Percentiles rank a stretch among this genome's conserved stretches.
phyloP scores from a whole-genome alignment of 2,329 filamentous ascomycete genomes.

The Arthrobotrys megalospora region DNA sequence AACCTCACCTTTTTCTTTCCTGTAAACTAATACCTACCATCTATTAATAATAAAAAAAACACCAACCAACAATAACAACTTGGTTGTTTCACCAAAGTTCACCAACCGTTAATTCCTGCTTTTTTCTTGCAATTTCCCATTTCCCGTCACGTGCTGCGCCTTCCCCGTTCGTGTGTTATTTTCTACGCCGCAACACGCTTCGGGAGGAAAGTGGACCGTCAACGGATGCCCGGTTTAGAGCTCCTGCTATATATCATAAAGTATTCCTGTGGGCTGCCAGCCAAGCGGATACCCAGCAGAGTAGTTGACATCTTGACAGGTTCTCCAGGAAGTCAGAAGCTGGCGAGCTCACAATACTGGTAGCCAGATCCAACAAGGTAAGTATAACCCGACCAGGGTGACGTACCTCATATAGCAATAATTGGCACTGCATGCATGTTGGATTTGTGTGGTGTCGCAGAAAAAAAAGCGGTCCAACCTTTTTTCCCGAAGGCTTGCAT shows the following conservation, averaged over 20 bases:
- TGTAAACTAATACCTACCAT: constrained; percentile 17
- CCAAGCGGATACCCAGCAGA: constrained; percentile 5
- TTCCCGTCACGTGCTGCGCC: constrained; percentile 10
- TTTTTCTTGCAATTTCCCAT: background rate
- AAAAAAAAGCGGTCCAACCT: constrained; percentile 8
- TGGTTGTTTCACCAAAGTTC: background rate
- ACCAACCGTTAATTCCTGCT: background rate
- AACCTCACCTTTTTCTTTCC: background rate
- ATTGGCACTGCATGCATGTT: background rate
- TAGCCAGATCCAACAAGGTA: constrained; percentile 22
- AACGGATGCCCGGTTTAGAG: constrained; percentile 4
- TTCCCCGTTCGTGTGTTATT: constrained; percentile 16
- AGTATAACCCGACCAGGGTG: constrained; percentile 19
- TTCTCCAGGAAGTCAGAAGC: constrained; percentile 26
- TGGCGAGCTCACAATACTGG: constrained; percentile 23
- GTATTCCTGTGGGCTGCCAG: constrained; percentile 6
- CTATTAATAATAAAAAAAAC: constrained; percentile 19
- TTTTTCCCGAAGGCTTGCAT: background rate
- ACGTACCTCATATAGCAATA: constrained; percentile 9
- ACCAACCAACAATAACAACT: constrained; percentile 6
- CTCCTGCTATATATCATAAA: background rate
- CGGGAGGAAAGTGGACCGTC: background rate
- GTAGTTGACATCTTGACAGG: background rate
- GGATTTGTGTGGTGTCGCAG: background rate
- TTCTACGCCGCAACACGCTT: constrained; percentile 20